A percentile compares a stretch with the other conserved stretches of the same genome.
These are phyloP conservation scores for Penicillium crustosum DNA, from an alignment of 2,329 filamentous ascomycete genomes.

Conservation along the genomic window DNA sequence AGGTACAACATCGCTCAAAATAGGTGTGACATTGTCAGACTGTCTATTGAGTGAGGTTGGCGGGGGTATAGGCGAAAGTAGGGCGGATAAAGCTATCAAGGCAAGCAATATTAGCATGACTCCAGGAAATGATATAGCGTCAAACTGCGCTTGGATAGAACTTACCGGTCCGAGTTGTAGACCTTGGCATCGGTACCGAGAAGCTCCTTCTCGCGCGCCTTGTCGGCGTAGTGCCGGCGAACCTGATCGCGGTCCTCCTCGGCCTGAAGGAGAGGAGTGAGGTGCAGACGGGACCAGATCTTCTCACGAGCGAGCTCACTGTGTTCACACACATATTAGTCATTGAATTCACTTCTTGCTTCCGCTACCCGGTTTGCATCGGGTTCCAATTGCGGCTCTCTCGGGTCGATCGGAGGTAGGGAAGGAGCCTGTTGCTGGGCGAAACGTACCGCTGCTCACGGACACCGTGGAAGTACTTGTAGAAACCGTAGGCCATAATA, in stretches of 20 bases:
- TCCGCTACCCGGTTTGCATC: background rate
- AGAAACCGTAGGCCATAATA: conserved; percentile 89
- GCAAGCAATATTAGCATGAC: conserved; percentile 8
- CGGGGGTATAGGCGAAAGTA: conserved; percentile 73
- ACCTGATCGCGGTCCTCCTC: conserved; percentile 97
- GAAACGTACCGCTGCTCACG: conserved; percentile 81
- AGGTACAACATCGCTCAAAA: conserved; percentile 10
- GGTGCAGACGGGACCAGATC: conserved; percentile 95
- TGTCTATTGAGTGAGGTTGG: conserved; percentile 58
- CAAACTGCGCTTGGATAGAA: conserved; percentile 8
- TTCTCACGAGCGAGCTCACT: conserved; percentile 96
- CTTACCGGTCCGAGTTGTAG: conserved; percentile 86
- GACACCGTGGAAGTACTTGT: conserved; percentile 76
- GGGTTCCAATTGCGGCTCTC: conserved; percentile 11
- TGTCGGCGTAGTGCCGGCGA: conserved; percentile 78
- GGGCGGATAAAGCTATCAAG: conserved; percentile 71
- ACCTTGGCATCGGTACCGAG: conserved; percentile 79
- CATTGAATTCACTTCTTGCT: background rate
- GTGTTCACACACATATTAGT: conserved; percentile 12
- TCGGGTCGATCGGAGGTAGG: conserved; percentile 15
- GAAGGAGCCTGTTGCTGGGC: conserved; percentile 2
- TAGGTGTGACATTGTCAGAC: conserved; percentile 17
- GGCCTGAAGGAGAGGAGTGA: conserved; percentile 90
- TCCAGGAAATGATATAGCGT: background rate
- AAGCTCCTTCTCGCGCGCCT: conserved; percentile 86